Conservation (phyloP, 106 monocot genomes). For the Chionographis japonica region DNA sequence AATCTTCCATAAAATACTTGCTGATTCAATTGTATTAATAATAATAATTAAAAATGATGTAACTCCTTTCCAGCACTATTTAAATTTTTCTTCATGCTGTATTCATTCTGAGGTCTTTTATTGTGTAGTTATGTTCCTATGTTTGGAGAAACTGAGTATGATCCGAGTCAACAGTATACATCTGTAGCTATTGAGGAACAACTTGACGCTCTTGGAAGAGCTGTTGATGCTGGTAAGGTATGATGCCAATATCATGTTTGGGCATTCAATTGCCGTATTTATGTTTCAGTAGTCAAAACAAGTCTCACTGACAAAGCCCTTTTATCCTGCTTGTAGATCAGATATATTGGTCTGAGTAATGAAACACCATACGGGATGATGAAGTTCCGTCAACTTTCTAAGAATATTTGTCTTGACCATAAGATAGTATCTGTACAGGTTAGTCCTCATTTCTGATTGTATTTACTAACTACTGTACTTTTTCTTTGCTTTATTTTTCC, state of each 20-base stretch:
- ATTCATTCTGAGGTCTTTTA: not conserved
- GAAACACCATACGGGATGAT: conserved; percentile 94
- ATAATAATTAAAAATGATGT: not conserved
- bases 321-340: conserved; percentile 50
- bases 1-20: not conserved
- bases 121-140: conserved; percentile 83
- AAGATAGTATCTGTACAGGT: conserved; percentile 80
- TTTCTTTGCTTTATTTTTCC: not conserved
- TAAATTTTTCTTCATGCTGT: not conserved
- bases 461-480: not conserved
- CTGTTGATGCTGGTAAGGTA: conserved; percentile 83
- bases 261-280: not conserved
- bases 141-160: conserved; percentile 98
- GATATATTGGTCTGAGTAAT: conserved; percentile 89
- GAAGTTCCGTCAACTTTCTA: conserved; percentile 81
- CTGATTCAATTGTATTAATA: not conserved
- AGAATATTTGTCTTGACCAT: conserved; percentile 19
- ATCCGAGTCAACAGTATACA: conserved; percentile 50
- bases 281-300: not conserved
- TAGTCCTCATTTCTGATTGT: not conserved
- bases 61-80: not conserved
- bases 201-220: conserved; percentile 64
- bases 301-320: not conserved
- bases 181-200: conserved; percentile 80
- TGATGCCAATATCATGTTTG: not conserved